Evolutionary conservation across 75 land plant species (phyloP).

Genomic region (Selaginella moellendorffii): DNA sequence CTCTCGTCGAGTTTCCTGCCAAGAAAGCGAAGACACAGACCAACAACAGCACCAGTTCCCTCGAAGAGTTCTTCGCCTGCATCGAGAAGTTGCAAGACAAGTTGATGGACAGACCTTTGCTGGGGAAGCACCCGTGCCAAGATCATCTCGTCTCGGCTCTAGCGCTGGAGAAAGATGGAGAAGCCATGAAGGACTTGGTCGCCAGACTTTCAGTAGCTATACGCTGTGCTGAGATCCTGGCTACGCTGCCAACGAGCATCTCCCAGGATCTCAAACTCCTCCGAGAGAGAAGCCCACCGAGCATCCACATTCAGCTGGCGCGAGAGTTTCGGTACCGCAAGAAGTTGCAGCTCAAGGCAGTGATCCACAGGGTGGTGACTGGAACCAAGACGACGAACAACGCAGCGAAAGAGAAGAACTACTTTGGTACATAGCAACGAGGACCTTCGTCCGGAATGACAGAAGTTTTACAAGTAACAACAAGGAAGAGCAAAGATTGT

Average conservation of each 20-base stretch:
- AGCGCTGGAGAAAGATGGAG: conserved; percentile 3
- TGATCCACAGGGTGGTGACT: not conserved
- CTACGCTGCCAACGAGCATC: conserved; percentile 23
- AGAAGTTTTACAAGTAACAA: too few relatives aligned
- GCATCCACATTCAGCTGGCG: not conserved
- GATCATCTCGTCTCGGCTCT: conserved; percentile 9
- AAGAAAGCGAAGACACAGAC: not conserved
- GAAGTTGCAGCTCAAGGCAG: not conserved
- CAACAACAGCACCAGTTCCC: not conserved
- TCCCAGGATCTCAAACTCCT: conserved; percentile 18
- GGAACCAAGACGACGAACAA: too few relatives aligned
- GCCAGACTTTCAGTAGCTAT: conserved; percentile 18
- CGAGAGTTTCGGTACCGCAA: not conserved
- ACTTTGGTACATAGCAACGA: too few relatives aligned
- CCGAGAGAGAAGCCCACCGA: not conserved
- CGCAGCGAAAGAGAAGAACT: too few relatives aligned
- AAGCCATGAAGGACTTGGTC: not conserved
- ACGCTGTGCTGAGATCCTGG: conserved; percentile 21
- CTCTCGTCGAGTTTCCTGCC: not conserved
- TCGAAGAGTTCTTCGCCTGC: not conserved
- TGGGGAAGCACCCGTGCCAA: conserved; percentile 12
- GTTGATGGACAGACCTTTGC: not conserved
- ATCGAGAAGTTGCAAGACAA: not conserved
- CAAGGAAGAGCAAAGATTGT: too few relatives aligned
- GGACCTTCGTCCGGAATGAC: too few relatives aligned